Conservation (phyloP, 1,284 basidiomycete genomes). For the Pholiota adiposa region DNA sequence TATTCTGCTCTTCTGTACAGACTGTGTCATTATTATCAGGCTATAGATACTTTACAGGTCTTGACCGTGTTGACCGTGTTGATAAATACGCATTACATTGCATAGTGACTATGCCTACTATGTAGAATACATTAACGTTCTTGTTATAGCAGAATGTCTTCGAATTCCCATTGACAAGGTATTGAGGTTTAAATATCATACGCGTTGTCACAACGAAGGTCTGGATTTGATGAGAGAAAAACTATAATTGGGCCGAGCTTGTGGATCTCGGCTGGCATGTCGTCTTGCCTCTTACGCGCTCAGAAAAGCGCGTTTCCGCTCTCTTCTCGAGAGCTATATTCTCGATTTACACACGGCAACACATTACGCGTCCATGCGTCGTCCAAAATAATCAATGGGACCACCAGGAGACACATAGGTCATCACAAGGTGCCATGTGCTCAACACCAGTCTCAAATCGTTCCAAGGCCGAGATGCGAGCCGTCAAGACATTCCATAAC, state of each 20-base stretch:
- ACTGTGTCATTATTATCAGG: not conserved
- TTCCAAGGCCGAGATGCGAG: conserved; percentile 17
- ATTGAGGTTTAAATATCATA: no score
- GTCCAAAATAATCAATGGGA: conserved; percentile 11
- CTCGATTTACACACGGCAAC: conserved; percentile 2
- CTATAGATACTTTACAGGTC: not conserved
- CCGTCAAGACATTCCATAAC: conserved; percentile 20
- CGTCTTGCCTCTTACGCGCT: conserved; percentile 21
- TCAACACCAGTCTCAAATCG: conserved; percentile 16
- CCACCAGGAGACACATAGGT: conserved; percentile 5
- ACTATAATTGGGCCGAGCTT: not conserved
- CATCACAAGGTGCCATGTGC: conserved; percentile 21
- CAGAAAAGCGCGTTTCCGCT: conserved; percentile 17
- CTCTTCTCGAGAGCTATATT: conserved; percentile 2
- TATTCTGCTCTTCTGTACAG: not conserved
- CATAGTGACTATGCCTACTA: not conserved
- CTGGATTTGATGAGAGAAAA: not conserved
- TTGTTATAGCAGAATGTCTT: no score
- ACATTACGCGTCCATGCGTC: conserved; percentile 15
- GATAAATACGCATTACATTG: no score
- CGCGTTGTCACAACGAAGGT: no score
- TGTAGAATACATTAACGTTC: not conserved
- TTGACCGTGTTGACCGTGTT: no score
- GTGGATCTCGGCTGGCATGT: conserved; percentile 17
- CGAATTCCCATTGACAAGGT: no score